Evolutionary conservation across 73 alveolate species (phyloP).

Genomic region (Stentor coeruleus): DNA sequence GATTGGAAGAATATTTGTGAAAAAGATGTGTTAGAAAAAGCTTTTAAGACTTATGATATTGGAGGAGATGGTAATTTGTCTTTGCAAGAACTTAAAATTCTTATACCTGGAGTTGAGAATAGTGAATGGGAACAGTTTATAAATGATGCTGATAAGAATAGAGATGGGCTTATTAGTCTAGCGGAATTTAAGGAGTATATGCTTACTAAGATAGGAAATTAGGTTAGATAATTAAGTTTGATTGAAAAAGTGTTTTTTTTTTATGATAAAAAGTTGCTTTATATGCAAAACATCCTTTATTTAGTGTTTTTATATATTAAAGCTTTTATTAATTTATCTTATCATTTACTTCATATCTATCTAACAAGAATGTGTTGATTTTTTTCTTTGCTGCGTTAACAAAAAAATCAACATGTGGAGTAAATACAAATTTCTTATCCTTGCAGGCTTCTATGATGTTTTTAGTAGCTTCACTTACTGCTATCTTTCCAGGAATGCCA

Average conservation of each 20-base stretch:
- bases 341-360: not conserved
- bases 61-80: not conserved
- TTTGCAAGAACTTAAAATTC: not conserved
- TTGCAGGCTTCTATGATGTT: not conserved
- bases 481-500: conserved; percentile 1
- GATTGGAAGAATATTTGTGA: not conserved
- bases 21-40: not conserved
- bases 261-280: too few relatives aligned
- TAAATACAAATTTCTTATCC: not conserved
- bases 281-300: too few relatives aligned
- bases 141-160: conserved; percentile 10
- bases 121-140: conserved; percentile 8
- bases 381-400: not conserved
- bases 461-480: conserved; percentile 1
- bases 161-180: not conserved
- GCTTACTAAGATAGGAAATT: not conserved
- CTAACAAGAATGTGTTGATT: not conserved
- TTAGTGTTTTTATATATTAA: not conserved
- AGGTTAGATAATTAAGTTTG: too few relatives aligned
- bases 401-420: not conserved
- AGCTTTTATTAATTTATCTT: not conserved
- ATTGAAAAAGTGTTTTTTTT: too few relatives aligned
- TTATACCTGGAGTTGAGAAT: not conserved
- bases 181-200: conserved; percentile 8
- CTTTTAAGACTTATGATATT: not conserved